Conservation (phyloP, 306 rosid genomes). For the Abrus precatorius region DNA sequence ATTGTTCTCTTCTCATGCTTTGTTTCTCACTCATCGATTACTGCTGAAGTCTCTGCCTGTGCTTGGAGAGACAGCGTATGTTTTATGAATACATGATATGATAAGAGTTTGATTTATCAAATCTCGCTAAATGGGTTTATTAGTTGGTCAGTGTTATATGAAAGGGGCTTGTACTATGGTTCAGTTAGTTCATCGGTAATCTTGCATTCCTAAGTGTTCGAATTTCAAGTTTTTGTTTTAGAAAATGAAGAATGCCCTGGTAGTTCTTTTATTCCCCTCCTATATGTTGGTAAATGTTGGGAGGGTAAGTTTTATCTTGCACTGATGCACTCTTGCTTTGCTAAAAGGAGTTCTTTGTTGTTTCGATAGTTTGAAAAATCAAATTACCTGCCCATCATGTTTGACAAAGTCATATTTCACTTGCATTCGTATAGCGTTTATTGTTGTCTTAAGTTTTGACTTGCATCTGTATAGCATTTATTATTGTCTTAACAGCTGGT, state of each 20-base stretch:
- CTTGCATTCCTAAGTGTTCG: neutral
- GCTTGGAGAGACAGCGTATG: neutral
- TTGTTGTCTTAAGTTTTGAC: neutral
- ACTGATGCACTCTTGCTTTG: conserved; percentile 10
- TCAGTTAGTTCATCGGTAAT: conserved; percentile 13
- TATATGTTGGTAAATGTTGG: neutral
- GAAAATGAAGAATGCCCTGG: neutral
- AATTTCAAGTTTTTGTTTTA: neutral
- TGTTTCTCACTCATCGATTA: neutral
- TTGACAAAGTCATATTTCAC: conserved; percentile 6
- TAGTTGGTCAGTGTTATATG: neutral
- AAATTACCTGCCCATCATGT: neutral
- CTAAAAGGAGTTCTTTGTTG: conserved; percentile 22
- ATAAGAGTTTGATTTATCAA: neutral
- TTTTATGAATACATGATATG: neutral
- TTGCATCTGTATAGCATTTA: neutral
- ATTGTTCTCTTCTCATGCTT: conserved; percentile 41
- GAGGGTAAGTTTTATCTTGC: conserved; percentile 29
- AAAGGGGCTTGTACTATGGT: neutral
- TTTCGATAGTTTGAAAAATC: conserved; percentile 1
- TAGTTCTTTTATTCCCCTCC: neutral
- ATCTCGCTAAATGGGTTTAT: conserved; percentile 8
- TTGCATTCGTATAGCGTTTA: neutral
- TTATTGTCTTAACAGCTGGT: neutral
- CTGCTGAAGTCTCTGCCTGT: neutral